Conservation (phyloP, 2,329 filamentous ascomycete genomes). For the Tolypocladium album region DNA sequence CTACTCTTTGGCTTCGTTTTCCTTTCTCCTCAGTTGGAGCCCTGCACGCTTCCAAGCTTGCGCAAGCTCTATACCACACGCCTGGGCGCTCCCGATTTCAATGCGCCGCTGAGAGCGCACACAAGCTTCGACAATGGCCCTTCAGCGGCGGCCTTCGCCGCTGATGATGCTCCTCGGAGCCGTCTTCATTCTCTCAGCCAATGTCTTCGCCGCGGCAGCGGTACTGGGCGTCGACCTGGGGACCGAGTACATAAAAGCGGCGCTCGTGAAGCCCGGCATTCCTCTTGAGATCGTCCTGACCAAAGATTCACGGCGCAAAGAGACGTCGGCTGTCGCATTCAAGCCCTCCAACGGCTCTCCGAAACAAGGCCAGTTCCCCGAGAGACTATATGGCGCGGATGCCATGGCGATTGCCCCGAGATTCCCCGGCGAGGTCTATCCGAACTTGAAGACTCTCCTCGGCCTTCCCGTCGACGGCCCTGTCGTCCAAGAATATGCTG, state of each 20-base stretch:
- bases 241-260: slow-evolving; percentile 94
- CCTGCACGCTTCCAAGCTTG: neutral
- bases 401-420: slow-evolving; percentile 77
- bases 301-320: slow-evolving; percentile 96
- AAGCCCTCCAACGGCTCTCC: slow-evolving; percentile 66
- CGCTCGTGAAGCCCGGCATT: slow-evolving; percentile 90
- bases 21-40: neutral
- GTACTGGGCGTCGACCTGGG: slow-evolving; percentile 90
- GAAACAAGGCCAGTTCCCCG: slow-evolving; percentile 61
- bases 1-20: slow-evolving; percentile 4
- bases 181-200: slow-evolving; percentile 23
- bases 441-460: slow-evolving; percentile 85
- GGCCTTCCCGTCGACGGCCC: slow-evolving; percentile 56
- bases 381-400: slow-evolving; percentile 85
- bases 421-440: slow-evolving; percentile 89
- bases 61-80: neutral
- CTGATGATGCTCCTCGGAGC: slow-evolving; percentile 27
- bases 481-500: slow-evolving; percentile 58
- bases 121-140: slow-evolving; percentile 19
- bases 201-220: slow-evolving; percentile 50
- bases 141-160: slow-evolving; percentile 20
- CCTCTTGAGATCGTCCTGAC: slow-evolving; percentile 96
- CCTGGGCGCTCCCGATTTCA: neutral
- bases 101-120: slow-evolving; percentile 6
- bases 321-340: slow-evolving; percentile 82